These are phyloP conservation scores for Graphium sp. DNA, from an alignment of 2,329 filamentous ascomycete species.

Conservation along the genomic window DNA sequence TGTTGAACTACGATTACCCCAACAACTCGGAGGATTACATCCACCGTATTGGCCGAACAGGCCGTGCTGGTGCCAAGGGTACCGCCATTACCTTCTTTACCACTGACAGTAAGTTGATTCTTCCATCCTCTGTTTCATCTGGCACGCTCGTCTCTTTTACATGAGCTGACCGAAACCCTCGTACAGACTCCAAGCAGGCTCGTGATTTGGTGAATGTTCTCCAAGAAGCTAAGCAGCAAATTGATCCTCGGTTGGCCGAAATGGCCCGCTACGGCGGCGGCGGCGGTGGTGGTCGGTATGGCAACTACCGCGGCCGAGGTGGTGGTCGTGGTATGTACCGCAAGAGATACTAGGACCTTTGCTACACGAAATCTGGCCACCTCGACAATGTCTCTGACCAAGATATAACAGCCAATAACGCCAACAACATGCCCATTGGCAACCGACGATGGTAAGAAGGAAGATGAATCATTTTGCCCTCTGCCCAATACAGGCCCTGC, in stretches of 20 bases:
- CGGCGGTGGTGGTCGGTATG: slow-evolving; percentile 58
- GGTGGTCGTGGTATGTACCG: slow-evolving; percentile 29
- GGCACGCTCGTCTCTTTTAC: background rate
- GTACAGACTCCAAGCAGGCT: slow-evolving; percentile 73
- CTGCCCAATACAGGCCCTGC: too few species aligned
- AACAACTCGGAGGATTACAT: slow-evolving; percentile 99
- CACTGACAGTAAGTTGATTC: slow-evolving; percentile 77
- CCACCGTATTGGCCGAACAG: slow-evolving; percentile 90
- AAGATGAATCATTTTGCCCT: too few species aligned
- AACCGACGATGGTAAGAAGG: slow-evolving; percentile 31
- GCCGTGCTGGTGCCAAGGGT: slow-evolving; percentile 83
- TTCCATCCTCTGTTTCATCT: background rate
- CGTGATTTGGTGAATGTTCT: slow-evolving; percentile 90
- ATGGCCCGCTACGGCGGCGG: slow-evolving; percentile 88
- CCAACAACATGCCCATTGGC: slow-evolving; percentile 31
- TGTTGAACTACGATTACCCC: slow-evolving; percentile 99
- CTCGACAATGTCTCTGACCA: slow-evolving; percentile 16
- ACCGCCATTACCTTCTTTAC: slow-evolving; percentile 98
- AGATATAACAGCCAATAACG: slow-evolving; percentile 21
- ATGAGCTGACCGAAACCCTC: slow-evolving; percentile 13
- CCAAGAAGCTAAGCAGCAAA: slow-evolving; percentile 92
- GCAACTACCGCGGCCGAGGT: slow-evolving; percentile 50
- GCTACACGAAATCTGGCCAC: slow-evolving; percentile 13
- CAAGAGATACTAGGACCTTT: too few species aligned
- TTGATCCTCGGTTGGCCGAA: slow-evolving; percentile 88